These are phyloP conservation scores for Russula compacta DNA, from an alignment of 768 basidiomycete genomes.

Conservation along the genomic window DNA sequence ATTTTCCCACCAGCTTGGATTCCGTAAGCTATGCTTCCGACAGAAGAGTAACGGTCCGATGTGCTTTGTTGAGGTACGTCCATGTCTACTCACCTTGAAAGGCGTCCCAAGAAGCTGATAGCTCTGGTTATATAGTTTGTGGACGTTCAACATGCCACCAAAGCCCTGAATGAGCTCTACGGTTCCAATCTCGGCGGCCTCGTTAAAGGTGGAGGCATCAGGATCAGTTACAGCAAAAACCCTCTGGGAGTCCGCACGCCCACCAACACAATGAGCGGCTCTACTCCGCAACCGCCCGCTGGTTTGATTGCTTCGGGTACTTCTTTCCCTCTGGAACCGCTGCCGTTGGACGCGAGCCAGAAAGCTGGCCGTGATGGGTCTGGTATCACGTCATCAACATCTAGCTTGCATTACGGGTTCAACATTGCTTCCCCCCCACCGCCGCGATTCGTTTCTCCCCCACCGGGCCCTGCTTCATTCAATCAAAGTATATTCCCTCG, in stretches of 20 bases:
- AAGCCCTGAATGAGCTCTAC: constrained; percentile 83
- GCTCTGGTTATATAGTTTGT: constrained; percentile 55
- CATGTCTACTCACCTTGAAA: not conserved
- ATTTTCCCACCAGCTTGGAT: constrained; percentile 75
- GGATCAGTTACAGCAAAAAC: constrained; percentile 96
- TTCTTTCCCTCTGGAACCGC: constrained; percentile 12
- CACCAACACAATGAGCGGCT: constrained; percentile 34
- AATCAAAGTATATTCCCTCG: constrained; percentile 17
- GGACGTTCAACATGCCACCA: constrained; percentile 75
- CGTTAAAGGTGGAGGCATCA: constrained; percentile 92
- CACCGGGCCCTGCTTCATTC: constrained; percentile 22
- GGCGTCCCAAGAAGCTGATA: not conserved
- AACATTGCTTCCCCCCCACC: constrained; percentile 29
- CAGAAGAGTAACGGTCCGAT: constrained; percentile 97
- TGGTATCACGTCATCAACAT: constrained; percentile 26
- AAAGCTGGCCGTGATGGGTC: constrained; percentile 24
- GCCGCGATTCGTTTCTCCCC: constrained; percentile 31
- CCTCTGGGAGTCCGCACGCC: constrained; percentile 88
- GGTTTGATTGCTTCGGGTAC: constrained; percentile 10
- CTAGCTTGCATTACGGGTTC: constrained; percentile 27
- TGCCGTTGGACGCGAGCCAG: constrained; percentile 21
- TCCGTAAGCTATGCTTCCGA: constrained; percentile 85
- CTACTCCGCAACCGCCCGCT: constrained; percentile 23
- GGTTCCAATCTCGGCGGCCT: constrained; percentile 86
- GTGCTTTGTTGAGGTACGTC: constrained; percentile 91